Evolutionary conservation across 768 basidiomycete genomes (phyloP).

Genomic region (Russula vinacea): DNA sequence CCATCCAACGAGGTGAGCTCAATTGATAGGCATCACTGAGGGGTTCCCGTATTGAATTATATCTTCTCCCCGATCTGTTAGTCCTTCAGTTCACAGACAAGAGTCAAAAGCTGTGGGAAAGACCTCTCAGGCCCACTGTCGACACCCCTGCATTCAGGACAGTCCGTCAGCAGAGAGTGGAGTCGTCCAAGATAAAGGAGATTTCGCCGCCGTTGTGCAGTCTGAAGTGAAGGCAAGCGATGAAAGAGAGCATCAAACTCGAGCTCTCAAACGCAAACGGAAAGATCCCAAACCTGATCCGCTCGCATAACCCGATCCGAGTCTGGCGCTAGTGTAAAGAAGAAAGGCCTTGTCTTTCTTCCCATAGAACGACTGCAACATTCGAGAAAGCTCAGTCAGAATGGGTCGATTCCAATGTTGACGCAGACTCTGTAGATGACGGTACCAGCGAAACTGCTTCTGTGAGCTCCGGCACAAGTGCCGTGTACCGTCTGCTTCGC

Average conservation of each 20-base stretch:
- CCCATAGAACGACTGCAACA: slow-evolving; percentile 10
- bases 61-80: not conserved
- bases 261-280: slow-evolving; percentile 34
- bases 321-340: slow-evolving; percentile 20
- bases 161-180: not conserved
- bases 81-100: not conserved
- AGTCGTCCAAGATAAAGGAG: not conserved
- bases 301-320: slow-evolving; percentile 33
- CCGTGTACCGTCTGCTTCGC: slow-evolving; percentile 39
- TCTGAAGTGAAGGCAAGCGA: not conserved
- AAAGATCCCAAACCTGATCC: slow-evolving; percentile 19
- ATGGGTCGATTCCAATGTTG: slow-evolving; percentile 15
- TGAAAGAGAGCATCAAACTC: not conserved
- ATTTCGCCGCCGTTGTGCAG: not conserved
- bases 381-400: slow-evolving; percentile 12
- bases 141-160: not conserved
- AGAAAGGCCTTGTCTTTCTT: not conserved
- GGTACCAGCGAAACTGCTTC: slow-evolving; percentile 35
- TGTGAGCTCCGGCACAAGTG: slow-evolving; percentile 41
- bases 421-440: slow-evolving; percentile 29
- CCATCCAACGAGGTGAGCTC: slow-evolving; percentile 7
- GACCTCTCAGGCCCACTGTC: not conserved
- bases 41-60: not conserved
- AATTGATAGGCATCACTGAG: too few relatives aligned
- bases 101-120: not conserved